Percentiles rank a stretch among this genome's conserved stretches.
Conservation (phyloP, 176 grass and related monocot genomes). For the Pharus latifolius region DNA sequence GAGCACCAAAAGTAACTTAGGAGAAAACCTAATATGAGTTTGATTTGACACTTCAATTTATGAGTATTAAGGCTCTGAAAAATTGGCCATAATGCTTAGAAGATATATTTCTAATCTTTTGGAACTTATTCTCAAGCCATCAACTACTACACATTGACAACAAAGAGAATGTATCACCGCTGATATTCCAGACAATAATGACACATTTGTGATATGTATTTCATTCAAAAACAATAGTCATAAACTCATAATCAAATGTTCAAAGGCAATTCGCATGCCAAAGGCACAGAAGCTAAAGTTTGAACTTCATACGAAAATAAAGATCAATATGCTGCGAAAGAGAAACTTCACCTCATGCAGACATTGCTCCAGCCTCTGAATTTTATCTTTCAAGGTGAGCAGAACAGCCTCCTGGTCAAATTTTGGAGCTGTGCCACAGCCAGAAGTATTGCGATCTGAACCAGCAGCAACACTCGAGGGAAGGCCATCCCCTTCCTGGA, state of each 20-base stretch:
- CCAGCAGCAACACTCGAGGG: conserved; percentile 23
- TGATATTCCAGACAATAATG: not conserved
- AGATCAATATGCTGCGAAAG: not conserved
- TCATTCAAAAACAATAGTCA: not conserved
- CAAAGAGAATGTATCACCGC: not conserved
- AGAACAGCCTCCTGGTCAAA: conserved; percentile 34
- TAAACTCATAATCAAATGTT: not conserved
- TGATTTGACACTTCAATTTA: not conserved
- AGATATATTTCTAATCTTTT: not conserved
- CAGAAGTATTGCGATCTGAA: conserved; percentile 23
- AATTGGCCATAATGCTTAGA: not conserved
- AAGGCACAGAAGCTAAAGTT: conserved; percentile 2
- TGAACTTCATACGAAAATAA: not conserved
- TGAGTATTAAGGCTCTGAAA: not conserved
- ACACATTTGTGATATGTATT: not conserved
- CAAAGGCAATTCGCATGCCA: not conserved
- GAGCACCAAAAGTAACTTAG: not conserved
- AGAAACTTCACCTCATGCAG: conserved; percentile 49
- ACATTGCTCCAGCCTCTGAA: conserved; percentile 50
- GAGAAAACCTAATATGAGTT: not conserved
- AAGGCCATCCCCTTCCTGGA: conserved; percentile 18
- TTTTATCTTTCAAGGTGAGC: conserved; percentile 51
- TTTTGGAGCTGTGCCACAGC: conserved; percentile 33
- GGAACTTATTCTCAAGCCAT: not conserved
- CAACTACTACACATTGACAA: not conserved